phyloP scores from a whole-genome alignment of 495 filamentous ascomycete species.

The Aspergillus wentii region DNA sequence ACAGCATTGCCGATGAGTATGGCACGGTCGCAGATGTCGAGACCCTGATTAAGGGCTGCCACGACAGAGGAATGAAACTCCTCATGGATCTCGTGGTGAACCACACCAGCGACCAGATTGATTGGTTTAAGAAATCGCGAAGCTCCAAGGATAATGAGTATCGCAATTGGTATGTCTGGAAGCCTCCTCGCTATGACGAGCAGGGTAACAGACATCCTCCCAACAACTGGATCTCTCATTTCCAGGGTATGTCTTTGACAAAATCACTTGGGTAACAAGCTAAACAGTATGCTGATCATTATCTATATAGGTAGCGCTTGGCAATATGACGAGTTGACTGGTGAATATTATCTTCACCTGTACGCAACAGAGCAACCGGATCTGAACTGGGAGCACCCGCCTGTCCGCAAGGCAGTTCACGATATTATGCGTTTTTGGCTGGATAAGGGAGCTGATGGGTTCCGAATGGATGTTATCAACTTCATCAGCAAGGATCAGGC shows the following conservation, averaged over 20 bases:
- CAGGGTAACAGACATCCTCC: slow-evolving; percentile 60
- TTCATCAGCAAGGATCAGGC: slow-evolving; percentile 58
- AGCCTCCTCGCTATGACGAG: slow-evolving; percentile 49
- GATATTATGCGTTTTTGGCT: slow-evolving; percentile 71
- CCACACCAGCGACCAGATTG: slow-evolving; percentile 73
- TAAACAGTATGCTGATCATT: too few species aligned
- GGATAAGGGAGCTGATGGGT: slow-evolving; percentile 60
- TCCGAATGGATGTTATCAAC: slow-evolving; percentile 66
- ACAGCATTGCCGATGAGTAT: slow-evolving; percentile 55
- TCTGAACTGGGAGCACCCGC: slow-evolving; percentile 68
- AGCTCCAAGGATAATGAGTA: slow-evolving; percentile 55
- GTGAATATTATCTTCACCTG: slow-evolving; percentile 68
- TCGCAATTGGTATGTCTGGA: slow-evolving; percentile 74
- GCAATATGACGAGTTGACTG: slow-evolving; percentile 59
- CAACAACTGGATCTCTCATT: slow-evolving; percentile 63
- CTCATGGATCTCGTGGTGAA: slow-evolving; percentile 74
- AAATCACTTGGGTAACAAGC: not conserved
- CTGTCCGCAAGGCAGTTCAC: slow-evolving; percentile 58
- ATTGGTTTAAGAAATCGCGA: slow-evolving; percentile 68
- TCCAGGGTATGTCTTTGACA: slow-evolving; percentile 38
- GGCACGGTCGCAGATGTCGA: slow-evolving; percentile 63
- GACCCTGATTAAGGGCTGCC: slow-evolving; percentile 50
- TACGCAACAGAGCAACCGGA: slow-evolving; percentile 65
- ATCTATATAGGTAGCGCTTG: slow-evolving; percentile 48
- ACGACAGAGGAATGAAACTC: slow-evolving; percentile 60